Percentiles rank a stretch among this genome's conserved stretches.
These are phyloP conservation scores for Fusarium buxicola DNA, from an alignment of 2,329 filamentous ascomycete genomes.

Conservation along the genomic window DNA sequence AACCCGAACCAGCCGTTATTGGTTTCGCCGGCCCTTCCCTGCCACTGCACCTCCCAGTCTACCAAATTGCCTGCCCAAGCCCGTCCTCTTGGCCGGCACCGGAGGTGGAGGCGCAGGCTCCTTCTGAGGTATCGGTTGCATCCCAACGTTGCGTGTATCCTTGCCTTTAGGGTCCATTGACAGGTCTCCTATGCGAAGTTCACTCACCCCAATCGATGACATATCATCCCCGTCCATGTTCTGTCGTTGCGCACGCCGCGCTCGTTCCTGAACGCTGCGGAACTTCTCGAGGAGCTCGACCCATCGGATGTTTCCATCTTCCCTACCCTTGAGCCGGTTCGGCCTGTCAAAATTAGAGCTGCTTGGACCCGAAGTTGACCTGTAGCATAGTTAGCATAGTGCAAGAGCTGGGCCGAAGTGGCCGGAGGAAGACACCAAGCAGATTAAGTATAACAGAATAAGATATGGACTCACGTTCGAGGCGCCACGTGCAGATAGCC, in stretches of 20 bases:
- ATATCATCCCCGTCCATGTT: slow-evolving; percentile 64
- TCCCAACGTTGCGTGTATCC: slow-evolving; percentile 51
- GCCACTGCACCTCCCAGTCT: slow-evolving; percentile 77
- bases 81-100: slow-evolving; percentile 68
- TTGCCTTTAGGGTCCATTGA: slow-evolving; percentile 55
- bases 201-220: slow-evolving; percentile 57
- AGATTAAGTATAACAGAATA: neutral
- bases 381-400: slow-evolving; percentile 29
- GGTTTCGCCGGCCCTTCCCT: slow-evolving; percentile 68
- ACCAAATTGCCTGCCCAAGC: slow-evolving; percentile 76
- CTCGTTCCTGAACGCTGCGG: slow-evolving; percentile 87
- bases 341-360: slow-evolving; percentile 75
- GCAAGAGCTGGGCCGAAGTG: neutral
- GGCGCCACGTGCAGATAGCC: slow-evolving; percentile 89
- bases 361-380: slow-evolving; percentile 61
- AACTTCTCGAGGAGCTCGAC: slow-evolving; percentile 95
- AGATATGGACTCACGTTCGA: slow-evolving; percentile 69
- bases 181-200: slow-evolving; percentile 57
- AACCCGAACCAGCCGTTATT: slow-evolving; percentile 21
- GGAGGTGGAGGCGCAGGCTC: slow-evolving; percentile 58
- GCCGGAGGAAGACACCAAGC: no score
- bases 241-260: slow-evolving; percentile 75
- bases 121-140: slow-evolving; percentile 61
- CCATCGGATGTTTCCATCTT: slow-evolving; percentile 90
- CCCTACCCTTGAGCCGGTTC: slow-evolving; percentile 82